Conservation (phyloP, 1,139 yeast genomes). For the Wickerhamomyces sp. region DNA sequence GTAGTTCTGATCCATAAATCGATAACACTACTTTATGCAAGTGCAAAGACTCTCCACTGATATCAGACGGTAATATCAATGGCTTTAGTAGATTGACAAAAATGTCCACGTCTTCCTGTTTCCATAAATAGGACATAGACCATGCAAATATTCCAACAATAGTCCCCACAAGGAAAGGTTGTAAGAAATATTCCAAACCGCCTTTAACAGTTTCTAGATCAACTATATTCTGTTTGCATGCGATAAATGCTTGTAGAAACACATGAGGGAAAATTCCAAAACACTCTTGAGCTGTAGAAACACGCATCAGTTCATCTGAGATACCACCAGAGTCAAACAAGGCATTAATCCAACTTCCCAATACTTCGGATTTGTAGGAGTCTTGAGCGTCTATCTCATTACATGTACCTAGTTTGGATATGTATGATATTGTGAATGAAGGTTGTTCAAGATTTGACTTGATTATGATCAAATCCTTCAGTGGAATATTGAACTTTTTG, state of each 20-base stretch:
- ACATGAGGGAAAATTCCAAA: conserved; percentile 67
- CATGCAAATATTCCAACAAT: conserved; percentile 39
- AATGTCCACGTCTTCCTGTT: conserved; percentile 25
- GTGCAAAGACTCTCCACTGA: conserved; percentile 33
- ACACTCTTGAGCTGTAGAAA: conserved; percentile 64
- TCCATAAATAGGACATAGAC: conserved; percentile 36
- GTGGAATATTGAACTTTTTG: conserved; percentile 40
- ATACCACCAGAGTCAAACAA: conserved; percentile 83
- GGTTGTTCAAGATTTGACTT: conserved; percentile 13
- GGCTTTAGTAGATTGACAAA: conserved; percentile 30
- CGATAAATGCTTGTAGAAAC: conserved; percentile 67
- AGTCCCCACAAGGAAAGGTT: conserved; percentile 50
- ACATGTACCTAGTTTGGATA: conserved; percentile 21
- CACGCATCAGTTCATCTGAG: conserved; percentile 73
- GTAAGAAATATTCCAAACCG: conserved; percentile 62
- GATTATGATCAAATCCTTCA: conserved; percentile 20
- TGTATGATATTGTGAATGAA: conserved; percentile 23
- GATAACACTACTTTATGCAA: conserved; percentile 32
- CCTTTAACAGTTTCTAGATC: conserved; percentile 45
- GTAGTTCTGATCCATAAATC: conserved; percentile 27
- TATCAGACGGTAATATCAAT: conserved; percentile 29
- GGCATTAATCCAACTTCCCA: conserved; percentile 77
- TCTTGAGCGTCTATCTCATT: conserved; percentile 12
- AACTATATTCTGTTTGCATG: conserved; percentile 52
- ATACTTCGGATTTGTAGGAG: conserved; percentile 32